These are phyloP conservation scores for Arabis alpina DNA, from an alignment of 345 rosid genomes.

Conservation along the genomic window DNA sequence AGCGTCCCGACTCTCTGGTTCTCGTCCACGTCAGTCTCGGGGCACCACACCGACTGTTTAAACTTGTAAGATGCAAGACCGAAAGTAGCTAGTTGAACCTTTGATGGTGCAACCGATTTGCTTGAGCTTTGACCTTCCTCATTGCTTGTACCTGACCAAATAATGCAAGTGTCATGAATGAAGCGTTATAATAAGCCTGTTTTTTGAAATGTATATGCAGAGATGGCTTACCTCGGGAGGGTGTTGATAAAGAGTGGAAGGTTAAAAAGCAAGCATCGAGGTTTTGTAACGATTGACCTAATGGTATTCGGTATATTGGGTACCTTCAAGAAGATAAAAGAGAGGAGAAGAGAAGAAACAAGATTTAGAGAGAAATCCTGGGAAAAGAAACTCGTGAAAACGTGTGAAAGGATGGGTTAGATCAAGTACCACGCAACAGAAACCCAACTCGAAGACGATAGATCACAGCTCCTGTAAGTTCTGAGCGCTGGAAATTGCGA, in stretches of 20 bases:
- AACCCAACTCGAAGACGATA: slow-evolving; percentile 78
- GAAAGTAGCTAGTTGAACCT: slow-evolving; percentile 58
- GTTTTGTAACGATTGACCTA: slow-evolving; percentile 72
- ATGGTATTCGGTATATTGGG: slow-evolving; percentile 87
- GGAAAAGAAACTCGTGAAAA: not conserved
- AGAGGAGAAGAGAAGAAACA: not conserved
- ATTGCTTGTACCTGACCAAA: slow-evolving; percentile 40
- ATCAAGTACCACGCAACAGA: slow-evolving; percentile 77
- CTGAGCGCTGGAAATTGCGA: slow-evolving; percentile 65
- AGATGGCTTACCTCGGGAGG: slow-evolving; percentile 50
- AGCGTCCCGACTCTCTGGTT: slow-evolving; percentile 58
- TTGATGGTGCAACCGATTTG: slow-evolving; percentile 42
- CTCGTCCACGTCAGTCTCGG: slow-evolving; percentile 48
- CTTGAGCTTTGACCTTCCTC: slow-evolving; percentile 47
- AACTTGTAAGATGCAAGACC: slow-evolving; percentile 81
- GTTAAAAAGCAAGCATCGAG: slow-evolving; percentile 82
- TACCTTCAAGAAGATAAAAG: slow-evolving; percentile 56
- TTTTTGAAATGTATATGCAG: slow-evolving; percentile 2
- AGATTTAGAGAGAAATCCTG: slow-evolving; percentile 15
- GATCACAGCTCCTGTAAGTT: slow-evolving; percentile 72
- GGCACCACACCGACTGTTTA: slow-evolving; percentile 61
- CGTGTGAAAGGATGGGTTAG: slow-evolving; percentile 8
- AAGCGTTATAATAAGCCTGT: not conserved
- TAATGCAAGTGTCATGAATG: not conserved
- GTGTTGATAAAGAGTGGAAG: slow-evolving; percentile 72